Conservation (phyloP, 148 eudicot genomes). For the Selenicereus undatus region DNA sequence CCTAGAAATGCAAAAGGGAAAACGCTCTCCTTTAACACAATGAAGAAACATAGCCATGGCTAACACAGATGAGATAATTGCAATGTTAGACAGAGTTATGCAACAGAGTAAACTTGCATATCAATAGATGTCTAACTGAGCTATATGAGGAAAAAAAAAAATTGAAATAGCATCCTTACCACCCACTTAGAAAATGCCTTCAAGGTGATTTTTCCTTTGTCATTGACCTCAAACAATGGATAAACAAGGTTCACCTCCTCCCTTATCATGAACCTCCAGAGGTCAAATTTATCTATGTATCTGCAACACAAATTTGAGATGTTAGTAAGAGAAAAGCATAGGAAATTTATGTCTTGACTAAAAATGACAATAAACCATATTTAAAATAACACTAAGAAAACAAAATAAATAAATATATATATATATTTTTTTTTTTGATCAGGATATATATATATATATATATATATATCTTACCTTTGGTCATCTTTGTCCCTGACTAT, state of each 20-base stretch:
- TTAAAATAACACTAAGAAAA: neutral
- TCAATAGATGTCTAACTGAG: neutral
- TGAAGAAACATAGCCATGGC: neutral
- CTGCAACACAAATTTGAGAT: slow-evolving; percentile 28
- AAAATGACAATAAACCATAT: neutral
- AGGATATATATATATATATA: no score
- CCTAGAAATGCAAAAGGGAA: no score
- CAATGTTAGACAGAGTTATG: neutral
- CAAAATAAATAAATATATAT: neutral
- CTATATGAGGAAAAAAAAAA: neutral
- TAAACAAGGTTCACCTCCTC: slow-evolving; percentile 68
- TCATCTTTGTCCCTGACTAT: slow-evolving; percentile 38
- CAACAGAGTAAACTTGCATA: no score
- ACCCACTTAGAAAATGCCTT: slow-evolving; percentile 74
- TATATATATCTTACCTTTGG: slow-evolving; percentile 19
- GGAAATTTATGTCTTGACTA: neutral
- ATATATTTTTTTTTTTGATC: no score
- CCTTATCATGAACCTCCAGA: slow-evolving; percentile 60
- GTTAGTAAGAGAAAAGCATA: neutral
- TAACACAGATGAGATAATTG: neutral
- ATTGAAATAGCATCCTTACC: slow-evolving; percentile 39
- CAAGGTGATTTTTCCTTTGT: slow-evolving; percentile 49
- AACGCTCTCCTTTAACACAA: no score
- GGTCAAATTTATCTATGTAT: slow-evolving; percentile 55
- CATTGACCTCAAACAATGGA: slow-evolving; percentile 56